Base-by-base conservation (phyloP, 805 yeast species). In the Candida sakaeoensis region DNA sequence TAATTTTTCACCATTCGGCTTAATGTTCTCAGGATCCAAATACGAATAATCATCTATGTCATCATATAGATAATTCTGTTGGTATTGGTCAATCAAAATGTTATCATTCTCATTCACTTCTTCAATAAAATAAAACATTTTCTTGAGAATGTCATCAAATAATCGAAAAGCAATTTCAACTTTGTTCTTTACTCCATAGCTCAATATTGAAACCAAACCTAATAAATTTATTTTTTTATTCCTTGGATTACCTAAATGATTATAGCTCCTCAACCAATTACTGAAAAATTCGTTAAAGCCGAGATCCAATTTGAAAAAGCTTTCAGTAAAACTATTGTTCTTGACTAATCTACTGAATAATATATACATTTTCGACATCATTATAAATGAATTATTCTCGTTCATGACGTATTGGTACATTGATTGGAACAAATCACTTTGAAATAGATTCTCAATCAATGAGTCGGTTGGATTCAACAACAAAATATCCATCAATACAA, bases 171-270 rank as follows among this genome's bases (percentile, higher is more conserved):
- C 52, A 45, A 37, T 44, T 40, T 40, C 55, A 37, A 37, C 41
- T 24, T 53, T 55, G 40, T 52, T 48, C 5, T 58, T 50, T 2
- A 58, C 48, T 1, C 58, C 70, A 51, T 40, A 58, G 19, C 70
- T 58, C 9, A 77, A 49, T 37, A 84, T 49, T 8, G 80, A 61
- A 3, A 82, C 63, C 7, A 85, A 56, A 0, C 86, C 93, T 43
- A 86, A 57, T 3, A 80, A 62, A 47, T 75, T 79, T 38, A 82
- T 63, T 58, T 91, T 91, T 45, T 84, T 78, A 48, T 79, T 77
- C 43, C 86, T 72, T 1, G 95, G 90, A 51, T 82, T 88, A 30
- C 83, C 85, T 41, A 85, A 74, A 43, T 77, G 76, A 41, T 55
- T 60, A 47, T 64, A 61, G 47, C 58, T 55, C 21, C 67, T 63